Evolutionary conservation across 139 green algal genomes (phyloP).

Genomic region (Limnomonas spitsbergensis): DNA sequence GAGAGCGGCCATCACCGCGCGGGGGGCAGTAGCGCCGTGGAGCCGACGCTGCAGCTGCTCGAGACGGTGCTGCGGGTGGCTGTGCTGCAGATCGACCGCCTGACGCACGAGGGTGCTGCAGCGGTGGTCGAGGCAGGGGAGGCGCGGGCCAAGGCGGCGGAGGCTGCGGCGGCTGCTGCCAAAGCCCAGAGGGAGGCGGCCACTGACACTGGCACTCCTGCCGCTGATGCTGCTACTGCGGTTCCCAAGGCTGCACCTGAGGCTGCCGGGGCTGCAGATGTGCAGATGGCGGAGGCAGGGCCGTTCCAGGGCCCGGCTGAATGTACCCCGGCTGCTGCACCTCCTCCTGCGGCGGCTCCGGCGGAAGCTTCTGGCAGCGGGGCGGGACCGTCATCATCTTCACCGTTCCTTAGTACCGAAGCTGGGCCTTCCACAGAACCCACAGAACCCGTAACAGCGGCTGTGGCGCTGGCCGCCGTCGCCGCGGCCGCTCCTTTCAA

Average conservation of each 20-base stretch:
- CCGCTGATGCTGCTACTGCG: neutral
- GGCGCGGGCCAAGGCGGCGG: conserved; percentile 16
- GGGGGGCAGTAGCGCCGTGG: neutral
- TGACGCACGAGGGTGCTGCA: neutral
- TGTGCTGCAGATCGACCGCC: neutral
- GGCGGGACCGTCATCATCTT: neutral
- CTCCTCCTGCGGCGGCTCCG: neutral
- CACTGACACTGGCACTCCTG: neutral
- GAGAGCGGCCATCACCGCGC: no score
- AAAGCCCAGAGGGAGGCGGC: neutral
- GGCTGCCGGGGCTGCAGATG: neutral
- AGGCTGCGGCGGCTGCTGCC: conserved; percentile 22
- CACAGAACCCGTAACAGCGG: no score
- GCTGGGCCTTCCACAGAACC: no score
- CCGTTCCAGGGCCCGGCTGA: neutral
- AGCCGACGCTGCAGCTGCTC: neutral
- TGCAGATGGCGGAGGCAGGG: neutral
- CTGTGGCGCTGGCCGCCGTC: no score
- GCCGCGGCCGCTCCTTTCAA: neutral
- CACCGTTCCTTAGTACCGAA: neutral
- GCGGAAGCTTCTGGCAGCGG: neutral
- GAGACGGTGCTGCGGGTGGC: conserved; percentile 1
- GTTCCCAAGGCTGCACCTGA: neutral
- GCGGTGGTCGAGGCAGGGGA: neutral
- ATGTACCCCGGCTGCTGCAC: conserved; percentile 6